Evolutionary conservation across 257 asterid genomes (phyloP).

Genomic region (Nicotiana paniculata): DNA sequence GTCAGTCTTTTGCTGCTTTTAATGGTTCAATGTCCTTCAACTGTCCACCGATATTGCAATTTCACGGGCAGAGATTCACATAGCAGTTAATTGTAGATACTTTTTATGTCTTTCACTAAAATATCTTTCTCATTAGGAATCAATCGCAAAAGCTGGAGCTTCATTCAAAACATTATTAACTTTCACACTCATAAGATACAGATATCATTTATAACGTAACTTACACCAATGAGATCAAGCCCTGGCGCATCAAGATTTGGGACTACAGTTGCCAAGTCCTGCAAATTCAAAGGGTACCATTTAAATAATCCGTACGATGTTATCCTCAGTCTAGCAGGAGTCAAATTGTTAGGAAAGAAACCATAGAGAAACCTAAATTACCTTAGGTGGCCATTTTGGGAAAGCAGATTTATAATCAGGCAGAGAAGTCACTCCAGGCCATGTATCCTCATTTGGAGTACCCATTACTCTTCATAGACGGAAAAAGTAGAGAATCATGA

Average conservation of each 20-base stretch:
- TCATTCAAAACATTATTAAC: not conserved
- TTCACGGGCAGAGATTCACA: not conserved
- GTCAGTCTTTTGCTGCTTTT: not conserved
- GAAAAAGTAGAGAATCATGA: conserved; percentile 10
- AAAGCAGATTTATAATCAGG: conserved; percentile 84
- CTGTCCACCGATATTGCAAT: not conserved
- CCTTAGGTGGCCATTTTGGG: conserved; percentile 85
- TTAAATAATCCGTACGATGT: not conserved
- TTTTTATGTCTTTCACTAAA: not conserved
- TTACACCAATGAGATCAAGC: conserved; percentile 77
- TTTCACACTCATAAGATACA: conserved; percentile 3
- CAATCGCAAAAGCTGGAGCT: not conserved
- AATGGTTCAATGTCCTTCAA: not conserved
- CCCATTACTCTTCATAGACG: conserved; percentile 61
- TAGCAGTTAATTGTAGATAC: not conserved
- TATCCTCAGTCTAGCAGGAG: not conserved
- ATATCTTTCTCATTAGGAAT: not conserved
- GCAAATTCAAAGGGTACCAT: conserved; percentile 16
- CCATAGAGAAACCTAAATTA: conserved; percentile 10
- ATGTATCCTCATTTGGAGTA: conserved; percentile 84
- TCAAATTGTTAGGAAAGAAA: not conserved
- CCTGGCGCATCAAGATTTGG: conserved; percentile 74
- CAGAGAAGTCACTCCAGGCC: conserved; percentile 96
- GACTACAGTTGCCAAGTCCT: conserved; percentile 71
- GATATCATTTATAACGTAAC: conserved; percentile 14